A percentile compares a stretch with the other conserved stretches of the same genome.
Conservation (phyloP, 2,329 filamentous ascomycete species). For the Paecilomyces sp. region DNA sequence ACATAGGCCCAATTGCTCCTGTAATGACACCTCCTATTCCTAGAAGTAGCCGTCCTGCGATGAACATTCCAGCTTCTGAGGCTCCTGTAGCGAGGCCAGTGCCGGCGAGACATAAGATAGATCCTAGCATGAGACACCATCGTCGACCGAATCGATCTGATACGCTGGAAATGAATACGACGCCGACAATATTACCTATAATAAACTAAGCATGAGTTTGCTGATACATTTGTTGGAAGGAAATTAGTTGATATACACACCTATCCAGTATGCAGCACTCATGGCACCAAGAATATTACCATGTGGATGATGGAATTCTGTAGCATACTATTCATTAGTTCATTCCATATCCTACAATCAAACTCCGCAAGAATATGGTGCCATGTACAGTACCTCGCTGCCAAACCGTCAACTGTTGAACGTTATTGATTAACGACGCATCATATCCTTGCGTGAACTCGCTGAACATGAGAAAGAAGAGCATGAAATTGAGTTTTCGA, state of each 20-base stretch:
- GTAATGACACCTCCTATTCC: not conserved
- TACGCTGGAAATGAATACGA: not conserved
- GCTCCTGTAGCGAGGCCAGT: not conserved
- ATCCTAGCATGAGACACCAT: not conserved
- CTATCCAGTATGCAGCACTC: constrained; percentile 2
- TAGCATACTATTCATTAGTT: not conserved
- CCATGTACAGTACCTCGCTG: constrained; percentile 2
- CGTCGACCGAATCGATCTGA: not conserved
- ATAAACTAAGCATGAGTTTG: not conserved
- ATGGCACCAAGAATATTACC: constrained; percentile 1
- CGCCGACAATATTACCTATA: not conserved
- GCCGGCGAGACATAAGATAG: not conserved
- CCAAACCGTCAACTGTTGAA: constrained; percentile 1
- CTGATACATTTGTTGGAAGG: not conserved
- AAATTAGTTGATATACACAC: not conserved
- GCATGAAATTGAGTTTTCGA: not conserved
- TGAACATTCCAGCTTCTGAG: not conserved
- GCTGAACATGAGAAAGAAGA: constrained; percentile 3
- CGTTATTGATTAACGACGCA: constrained; percentile 2
- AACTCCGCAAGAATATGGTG: too few relatives aligned
- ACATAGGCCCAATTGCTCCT: not conserved
- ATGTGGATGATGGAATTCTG: not conserved
- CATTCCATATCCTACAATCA: not conserved
- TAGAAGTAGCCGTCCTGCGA: not conserved
- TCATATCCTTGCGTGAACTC: constrained; percentile 2